phyloP scores from a whole-genome alignment of 139 green algal species.

The Volvox africanus region DNA sequence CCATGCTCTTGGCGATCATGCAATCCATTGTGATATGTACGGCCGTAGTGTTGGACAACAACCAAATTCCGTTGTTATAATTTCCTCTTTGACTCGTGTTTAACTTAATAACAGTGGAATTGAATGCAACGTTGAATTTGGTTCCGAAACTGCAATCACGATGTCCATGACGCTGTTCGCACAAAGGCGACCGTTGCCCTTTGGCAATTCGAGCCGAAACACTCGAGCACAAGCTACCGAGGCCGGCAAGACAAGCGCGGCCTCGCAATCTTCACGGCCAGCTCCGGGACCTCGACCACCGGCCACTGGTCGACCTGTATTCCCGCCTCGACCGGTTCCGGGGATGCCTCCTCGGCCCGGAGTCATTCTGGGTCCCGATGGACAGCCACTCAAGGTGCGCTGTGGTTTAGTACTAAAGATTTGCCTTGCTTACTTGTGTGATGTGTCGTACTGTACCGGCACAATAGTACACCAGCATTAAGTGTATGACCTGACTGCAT shows the following conservation, averaged over 20 bases:
- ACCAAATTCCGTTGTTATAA: too few species aligned
- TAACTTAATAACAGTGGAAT: too few species aligned
- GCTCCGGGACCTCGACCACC: not conserved
- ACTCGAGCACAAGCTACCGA: not conserved
- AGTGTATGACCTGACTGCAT: too few species aligned
- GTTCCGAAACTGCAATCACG: not conserved
- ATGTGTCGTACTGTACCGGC: not conserved
- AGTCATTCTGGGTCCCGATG: constrained; percentile 61
- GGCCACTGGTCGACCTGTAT: not conserved
- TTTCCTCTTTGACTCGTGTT: too few species aligned
- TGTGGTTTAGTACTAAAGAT: not conserved
- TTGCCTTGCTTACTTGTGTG: not conserved
- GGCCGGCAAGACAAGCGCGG: not conserved
- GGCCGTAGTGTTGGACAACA: too few species aligned
- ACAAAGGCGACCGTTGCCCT: not conserved
- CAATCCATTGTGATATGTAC: too few species aligned
- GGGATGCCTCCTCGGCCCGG: constrained; percentile 13
- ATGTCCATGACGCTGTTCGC: not conserved
- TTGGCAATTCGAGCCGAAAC: not conserved
- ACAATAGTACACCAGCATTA: too few species aligned
- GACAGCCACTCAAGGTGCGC: constrained; percentile 56
- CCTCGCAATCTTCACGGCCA: not conserved
- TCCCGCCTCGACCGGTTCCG: not conserved
- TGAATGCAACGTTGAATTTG: not conserved
- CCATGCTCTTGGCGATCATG: too few species aligned